Evolutionary conservation across 2,329 filamentous ascomycete species (phyloP).

Genomic region (Pestalotiopsis sp.): DNA sequence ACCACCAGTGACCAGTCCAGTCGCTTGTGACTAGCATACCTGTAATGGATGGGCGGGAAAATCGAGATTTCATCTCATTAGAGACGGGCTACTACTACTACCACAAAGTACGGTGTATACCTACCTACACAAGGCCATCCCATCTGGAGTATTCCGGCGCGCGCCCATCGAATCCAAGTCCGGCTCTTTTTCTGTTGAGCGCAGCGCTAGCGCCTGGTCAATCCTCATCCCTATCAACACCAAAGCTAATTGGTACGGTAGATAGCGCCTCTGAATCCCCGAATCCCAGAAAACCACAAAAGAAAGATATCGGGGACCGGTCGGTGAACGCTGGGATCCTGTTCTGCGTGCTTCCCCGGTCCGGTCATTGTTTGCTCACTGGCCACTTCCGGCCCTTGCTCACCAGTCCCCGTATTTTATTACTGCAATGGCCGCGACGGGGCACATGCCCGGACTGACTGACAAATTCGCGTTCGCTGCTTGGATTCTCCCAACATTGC

Average conservation of each 20-base stretch:
- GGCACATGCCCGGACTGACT: neutral
- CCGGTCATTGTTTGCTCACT: neutral
- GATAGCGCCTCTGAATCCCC: neutral
- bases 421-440: neutral
- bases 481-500: neutral
- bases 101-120: neutral
- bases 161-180: neutral
- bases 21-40: neutral
- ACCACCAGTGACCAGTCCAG: neutral
- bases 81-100: neutral
- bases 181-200: neutral
- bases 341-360: neutral
- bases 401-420: neutral
- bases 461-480: neutral
- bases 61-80: neutral
- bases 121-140: neutral
- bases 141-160: neutral
- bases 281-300: neutral
- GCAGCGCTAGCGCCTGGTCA: neutral
- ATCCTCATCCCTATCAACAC: neutral
- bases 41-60: neutral
- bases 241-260: neutral
- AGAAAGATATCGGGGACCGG: neutral
- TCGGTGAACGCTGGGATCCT: neutral
- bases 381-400: neutral